phyloP scores from a whole-genome alignment of 2,329 filamentous ascomycete species.

The Apiospora malaysiana region DNA sequence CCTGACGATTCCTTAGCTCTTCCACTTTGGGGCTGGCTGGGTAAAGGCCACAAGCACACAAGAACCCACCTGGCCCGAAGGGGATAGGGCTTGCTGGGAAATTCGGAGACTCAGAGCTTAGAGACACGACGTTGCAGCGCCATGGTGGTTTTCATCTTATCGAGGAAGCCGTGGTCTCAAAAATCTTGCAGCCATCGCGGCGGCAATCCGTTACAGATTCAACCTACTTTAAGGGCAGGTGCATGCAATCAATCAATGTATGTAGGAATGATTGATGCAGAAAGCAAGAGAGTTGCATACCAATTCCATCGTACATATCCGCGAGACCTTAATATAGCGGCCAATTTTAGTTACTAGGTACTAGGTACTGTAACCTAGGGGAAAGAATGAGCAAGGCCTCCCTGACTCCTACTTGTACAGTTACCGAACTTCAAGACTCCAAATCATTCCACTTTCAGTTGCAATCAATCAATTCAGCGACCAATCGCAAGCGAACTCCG shows the following conservation, averaged over 20 bases:
- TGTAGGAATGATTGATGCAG: constrained; percentile 11
- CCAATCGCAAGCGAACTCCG: constrained; percentile 11
- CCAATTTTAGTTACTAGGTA: neutral
- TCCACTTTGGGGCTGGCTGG: neutral
- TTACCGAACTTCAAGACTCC: neutral
- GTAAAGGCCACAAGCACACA: neutral
- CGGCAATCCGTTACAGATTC: neutral
- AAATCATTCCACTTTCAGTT: neutral
- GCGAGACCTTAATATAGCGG: neutral
- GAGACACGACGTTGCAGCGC: constrained; percentile 16
- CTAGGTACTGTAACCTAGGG: neutral
- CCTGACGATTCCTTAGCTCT: constrained; percentile 1
- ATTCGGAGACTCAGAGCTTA: constrained; percentile 12
- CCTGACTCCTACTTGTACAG: neutral
- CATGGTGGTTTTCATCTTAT: neutral
- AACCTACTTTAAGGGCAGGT: neutral
- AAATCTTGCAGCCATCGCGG: neutral
- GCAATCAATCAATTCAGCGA: neutral
- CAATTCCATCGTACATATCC: neutral
- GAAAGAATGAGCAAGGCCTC: neutral
- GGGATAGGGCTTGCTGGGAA: constrained; percentile 5
- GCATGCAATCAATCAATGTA: neutral
- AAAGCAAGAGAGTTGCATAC: constrained; percentile 2
- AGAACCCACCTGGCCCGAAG: neutral
- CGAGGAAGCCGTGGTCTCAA: constrained; percentile 13